Evolutionary conservation across 352 stramenopile genomes (phyloP).

Genomic region (Globisporangium uncinulatum): DNA sequence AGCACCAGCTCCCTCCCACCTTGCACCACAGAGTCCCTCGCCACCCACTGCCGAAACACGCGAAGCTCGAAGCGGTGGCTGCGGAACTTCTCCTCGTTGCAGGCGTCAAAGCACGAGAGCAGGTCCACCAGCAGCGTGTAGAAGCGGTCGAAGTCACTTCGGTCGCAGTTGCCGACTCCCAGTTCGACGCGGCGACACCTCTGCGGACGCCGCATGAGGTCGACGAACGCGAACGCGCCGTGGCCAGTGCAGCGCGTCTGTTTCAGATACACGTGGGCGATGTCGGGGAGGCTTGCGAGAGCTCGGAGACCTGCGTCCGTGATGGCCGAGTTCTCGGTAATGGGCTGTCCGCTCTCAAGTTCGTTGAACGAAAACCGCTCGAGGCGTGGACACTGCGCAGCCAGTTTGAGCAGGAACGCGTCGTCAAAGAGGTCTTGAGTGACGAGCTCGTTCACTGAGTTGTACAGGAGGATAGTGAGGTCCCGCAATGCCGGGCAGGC

Average conservation of each 20-base stretch:
- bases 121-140: constrained; percentile 6
- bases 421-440: constrained; percentile 12
- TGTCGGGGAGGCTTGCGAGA: constrained; percentile 5
- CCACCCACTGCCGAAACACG: constrained; percentile 5
- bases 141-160: constrained; percentile 7
- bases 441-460: constrained; percentile 13
- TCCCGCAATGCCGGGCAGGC: constrained; percentile 6
- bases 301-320: constrained; percentile 8
- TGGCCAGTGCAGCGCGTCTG: constrained; percentile 10
- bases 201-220: constrained; percentile 3
- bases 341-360: constrained; percentile 13
- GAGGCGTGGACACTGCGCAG: constrained; percentile 3
- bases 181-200: background rate
- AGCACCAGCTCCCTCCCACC: background rate
- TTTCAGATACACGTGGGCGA: constrained; percentile 11
- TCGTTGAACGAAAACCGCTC: constrained; percentile 10
- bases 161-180: constrained; percentile 1
- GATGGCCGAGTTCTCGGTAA: constrained; percentile 6
- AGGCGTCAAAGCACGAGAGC: constrained; percentile 3
- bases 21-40: constrained; percentile 4
- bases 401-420: constrained; percentile 8
- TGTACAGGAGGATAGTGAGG: constrained; percentile 9
- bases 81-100: background rate
- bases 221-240: constrained; percentile 9
- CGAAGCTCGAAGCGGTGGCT: constrained; percentile 8